Percentiles rank a stretch among this genome's conserved stretches.
These are phyloP conservation scores for Pythium insidiosum DNA, from an alignment of 352 stramenopile species.

Conservation along the genomic window DNA sequence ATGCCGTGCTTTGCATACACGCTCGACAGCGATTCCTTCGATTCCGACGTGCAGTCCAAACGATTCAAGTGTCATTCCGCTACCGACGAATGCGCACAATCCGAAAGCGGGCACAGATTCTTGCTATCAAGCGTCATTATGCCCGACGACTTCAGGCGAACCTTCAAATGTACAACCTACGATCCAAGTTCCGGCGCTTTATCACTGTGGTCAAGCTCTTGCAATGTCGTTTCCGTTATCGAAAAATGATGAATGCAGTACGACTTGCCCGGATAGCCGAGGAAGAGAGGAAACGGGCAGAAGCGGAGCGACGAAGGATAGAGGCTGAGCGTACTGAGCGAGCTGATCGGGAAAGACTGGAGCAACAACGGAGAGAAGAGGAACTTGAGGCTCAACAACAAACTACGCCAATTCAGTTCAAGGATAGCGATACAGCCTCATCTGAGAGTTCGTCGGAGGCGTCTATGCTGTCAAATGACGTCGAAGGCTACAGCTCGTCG, in stretches of 20 bases:
- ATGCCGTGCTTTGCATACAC: slow-evolving; percentile 52
- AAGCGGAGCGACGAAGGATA: slow-evolving; percentile 1
- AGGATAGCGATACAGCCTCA: slow-evolving; percentile 63
- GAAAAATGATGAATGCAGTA: slow-evolving; percentile 17
- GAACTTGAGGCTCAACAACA: slow-evolving; percentile 9
- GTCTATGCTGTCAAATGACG: slow-evolving; percentile 63
- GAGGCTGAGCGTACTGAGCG: slow-evolving; percentile 6
- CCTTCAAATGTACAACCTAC: slow-evolving; percentile 41
- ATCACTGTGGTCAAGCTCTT: slow-evolving; percentile 45
- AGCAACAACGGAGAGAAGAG: slow-evolving; percentile 10
- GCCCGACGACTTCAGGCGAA: slow-evolving; percentile 45
- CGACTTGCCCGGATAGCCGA: slow-evolving; percentile 7
- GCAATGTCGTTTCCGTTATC: slow-evolving; percentile 66
- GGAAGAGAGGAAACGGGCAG: slow-evolving; percentile 7
- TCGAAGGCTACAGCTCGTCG: slow-evolving; percentile 58
- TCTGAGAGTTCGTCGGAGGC: slow-evolving; percentile 52
- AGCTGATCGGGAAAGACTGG: slow-evolving; percentile 18
- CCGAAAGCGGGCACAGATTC: slow-evolving; percentile 18
- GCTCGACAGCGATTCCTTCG: slow-evolving; percentile 51
- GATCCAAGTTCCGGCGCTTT: slow-evolving; percentile 46
- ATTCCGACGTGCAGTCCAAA: slow-evolving; percentile 37
- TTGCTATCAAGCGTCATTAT: slow-evolving; percentile 30
- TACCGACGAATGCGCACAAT: slow-evolving; percentile 35
- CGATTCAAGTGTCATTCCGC: slow-evolving; percentile 52
- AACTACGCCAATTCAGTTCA: slow-evolving; percentile 28